Conservation (phyloP, 495 filamentous ascomycete species). For the Ramalina intermedia region DNA sequence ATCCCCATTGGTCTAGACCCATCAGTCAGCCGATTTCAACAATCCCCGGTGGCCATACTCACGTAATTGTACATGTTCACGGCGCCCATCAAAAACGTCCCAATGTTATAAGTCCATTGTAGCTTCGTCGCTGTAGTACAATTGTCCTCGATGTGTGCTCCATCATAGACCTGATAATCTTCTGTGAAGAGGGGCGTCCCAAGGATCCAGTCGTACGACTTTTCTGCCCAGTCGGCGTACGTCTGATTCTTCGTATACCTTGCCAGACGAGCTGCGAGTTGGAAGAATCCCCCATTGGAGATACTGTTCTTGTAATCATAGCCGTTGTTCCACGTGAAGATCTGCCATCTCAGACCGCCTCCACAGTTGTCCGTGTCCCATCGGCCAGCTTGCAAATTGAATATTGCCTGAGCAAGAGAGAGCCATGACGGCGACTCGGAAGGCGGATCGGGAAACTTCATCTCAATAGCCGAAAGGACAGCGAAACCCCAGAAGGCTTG, state of each 20-base stretch:
- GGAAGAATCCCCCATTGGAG: slow-evolving; percentile 54
- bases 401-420: slow-evolving; percentile 56
- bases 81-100: slow-evolving; percentile 48
- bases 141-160: slow-evolving; percentile 23
- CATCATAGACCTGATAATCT: slow-evolving; percentile 43
- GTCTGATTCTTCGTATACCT: slow-evolving; percentile 56
- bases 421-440: slow-evolving; percentile 43
- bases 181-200: slow-evolving; percentile 32
- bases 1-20: slow-evolving; percentile 24
- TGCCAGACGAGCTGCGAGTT: slow-evolving; percentile 55
- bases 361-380: slow-evolving; percentile 34
- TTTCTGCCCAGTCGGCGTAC: slow-evolving; percentile 56
- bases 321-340: slow-evolving; percentile 26
- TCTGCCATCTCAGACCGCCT: slow-evolving; percentile 38
- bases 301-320: slow-evolving; percentile 50
- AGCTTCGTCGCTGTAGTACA: slow-evolving; percentile 23
- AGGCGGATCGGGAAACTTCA: slow-evolving; percentile 45
- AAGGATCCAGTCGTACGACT: slow-evolving; percentile 52
- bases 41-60: slow-evolving; percentile 18
- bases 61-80: slow-evolving; percentile 61
- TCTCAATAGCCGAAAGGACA: slow-evolving; percentile 52
- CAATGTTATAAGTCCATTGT: slow-evolving; percentile 61
- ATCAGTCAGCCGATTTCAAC: not conserved
- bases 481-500: slow-evolving; percentile 57
- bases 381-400: slow-evolving; percentile 45